Conservation (phyloP, 306 rosid genomes). For the Cucumis hystrix region DNA sequence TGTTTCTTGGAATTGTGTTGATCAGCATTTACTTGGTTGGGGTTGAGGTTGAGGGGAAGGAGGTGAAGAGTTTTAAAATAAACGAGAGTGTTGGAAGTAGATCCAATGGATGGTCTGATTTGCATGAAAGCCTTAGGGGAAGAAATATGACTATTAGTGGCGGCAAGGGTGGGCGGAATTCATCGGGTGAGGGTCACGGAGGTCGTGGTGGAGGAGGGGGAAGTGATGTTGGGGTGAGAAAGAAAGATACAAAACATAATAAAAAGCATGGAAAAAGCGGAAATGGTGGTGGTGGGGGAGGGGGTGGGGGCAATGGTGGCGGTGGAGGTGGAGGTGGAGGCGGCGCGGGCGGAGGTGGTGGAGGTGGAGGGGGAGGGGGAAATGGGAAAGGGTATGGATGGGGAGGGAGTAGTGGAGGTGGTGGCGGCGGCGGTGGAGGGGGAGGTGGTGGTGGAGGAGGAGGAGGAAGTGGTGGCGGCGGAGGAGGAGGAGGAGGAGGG, state of each 20-base stretch:
- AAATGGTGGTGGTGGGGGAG: not conserved
- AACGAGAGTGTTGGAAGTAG: not conserved
- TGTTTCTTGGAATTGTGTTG: conserved; percentile 10
- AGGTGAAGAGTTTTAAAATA: not conserved
- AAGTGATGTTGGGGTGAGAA: not conserved
- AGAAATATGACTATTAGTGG: not conserved
- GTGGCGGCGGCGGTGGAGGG: too few relatives aligned
- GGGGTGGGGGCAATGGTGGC: not conserved
- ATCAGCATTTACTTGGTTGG: conserved; percentile 7
- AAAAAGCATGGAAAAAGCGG: not conserved
- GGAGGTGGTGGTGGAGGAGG: too few relatives aligned
- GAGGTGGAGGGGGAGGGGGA: not conserved
- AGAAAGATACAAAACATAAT: not conserved
- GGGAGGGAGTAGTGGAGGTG: not conserved
- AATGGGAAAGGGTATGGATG: not conserved
- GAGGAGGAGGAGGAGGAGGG: not conserved
- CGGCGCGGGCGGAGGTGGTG: not conserved
- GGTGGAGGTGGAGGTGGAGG: not conserved
- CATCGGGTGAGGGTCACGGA: conserved; percentile 2
- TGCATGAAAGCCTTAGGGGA: not conserved
- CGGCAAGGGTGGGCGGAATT: not conserved
- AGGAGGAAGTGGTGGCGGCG: not conserved
- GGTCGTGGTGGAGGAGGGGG: not conserved
- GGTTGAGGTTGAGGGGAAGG: conserved; percentile 7
- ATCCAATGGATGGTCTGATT: not conserved